phyloP scores from a whole-genome alignment of 768 basidiomycete species.

The Amanita brunnescens region DNA sequence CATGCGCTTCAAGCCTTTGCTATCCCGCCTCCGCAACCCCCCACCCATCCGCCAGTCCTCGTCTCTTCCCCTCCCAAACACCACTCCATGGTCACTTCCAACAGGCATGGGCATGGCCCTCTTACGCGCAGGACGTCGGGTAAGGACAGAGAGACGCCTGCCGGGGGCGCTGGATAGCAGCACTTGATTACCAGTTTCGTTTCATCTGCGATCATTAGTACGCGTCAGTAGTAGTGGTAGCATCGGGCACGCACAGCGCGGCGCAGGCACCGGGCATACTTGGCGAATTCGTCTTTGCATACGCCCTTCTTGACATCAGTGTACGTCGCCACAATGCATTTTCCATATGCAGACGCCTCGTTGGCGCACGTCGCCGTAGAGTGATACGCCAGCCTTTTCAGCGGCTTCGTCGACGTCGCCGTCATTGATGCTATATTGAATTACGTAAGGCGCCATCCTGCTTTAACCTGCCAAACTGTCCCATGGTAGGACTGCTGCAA shows the following conservation, averaged over 20 bases:
- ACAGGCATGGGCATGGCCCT: constrained; percentile 39
- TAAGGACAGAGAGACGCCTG: constrained; percentile 25
- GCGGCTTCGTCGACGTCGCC: constrained; percentile 28
- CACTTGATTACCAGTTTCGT: constrained; percentile 21
- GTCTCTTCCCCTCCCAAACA: constrained; percentile 52
- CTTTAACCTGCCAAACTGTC: background rate
- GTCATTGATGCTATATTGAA: constrained; percentile 4
- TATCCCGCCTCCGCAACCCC: constrained; percentile 51
- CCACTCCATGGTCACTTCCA: constrained; percentile 45
- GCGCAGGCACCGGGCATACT: constrained; percentile 77
- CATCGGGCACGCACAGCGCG: constrained; percentile 47
- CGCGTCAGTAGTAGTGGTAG: constrained; percentile 3
- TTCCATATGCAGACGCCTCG: constrained; percentile 76
- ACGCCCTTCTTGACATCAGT: constrained; percentile 77
- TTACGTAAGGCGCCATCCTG: background rate
- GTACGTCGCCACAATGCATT: constrained; percentile 79
- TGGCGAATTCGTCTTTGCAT: constrained; percentile 77
- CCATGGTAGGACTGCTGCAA: background rate
- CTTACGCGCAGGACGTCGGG: constrained; percentile 38
- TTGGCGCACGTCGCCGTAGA: constrained; percentile 63
- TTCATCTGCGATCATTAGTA: constrained; percentile 18
- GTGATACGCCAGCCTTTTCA: constrained; percentile 60
- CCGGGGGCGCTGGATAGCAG: constrained; percentile 28
- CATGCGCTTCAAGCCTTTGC: constrained; percentile 44
- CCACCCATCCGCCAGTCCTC: constrained; percentile 28